Evolutionary conservation across 495 filamentous ascomycete genomes (phyloP), one percentile per base, ranked within the genome.

Genomic region (Cryomyces minteri): DNA sequence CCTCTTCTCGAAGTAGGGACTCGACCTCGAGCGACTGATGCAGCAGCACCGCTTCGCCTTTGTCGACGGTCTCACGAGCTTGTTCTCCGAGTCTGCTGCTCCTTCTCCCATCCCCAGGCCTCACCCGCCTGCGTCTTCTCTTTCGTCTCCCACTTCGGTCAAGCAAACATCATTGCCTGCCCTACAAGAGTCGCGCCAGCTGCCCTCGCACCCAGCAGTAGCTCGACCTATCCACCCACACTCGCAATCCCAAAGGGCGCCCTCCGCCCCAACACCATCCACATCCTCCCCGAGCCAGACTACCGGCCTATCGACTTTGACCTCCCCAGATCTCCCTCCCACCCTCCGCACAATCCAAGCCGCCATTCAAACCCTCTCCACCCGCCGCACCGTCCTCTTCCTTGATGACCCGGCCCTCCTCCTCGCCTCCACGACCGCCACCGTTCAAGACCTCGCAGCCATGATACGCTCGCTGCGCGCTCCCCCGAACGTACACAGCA

Each of bases 61-160:
- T 51, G 63, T 90, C 40, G 84, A 93, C 55, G 84, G 83, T 4
- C 60, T 90, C 32, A 72, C 62, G 40, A 64, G 64, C 36, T 52
- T 85, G 11, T 79, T 76, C 50, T 14, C 18, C 18, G 18, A 25
- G 18, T 25, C 18, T 25, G 18, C 18, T 25, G 18, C 18, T 25
- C 18, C 18, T 25, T 2, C 2, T 2, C 18, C 18, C 18, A 1
- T 25, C 18, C 18, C 18, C 18, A 25, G 18, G 18, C 2, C 18
- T 25, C 18, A 25, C 1, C 18, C 18, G 18, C 18, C 18, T 25
- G 1, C 18, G 18, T 25, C 18, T 25, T 25, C 18, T 25, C 18
- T 25, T 2, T 25, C 18, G 2, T 10, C 34, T 38, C 9, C 34
- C 12, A 38, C 34, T 14, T 10, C 34, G 1, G 12, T 14, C 12